phyloP scores from a whole-genome alignment of 2,329 filamentous ascomycete genomes.

The Calonectria pauciramosa region DNA sequence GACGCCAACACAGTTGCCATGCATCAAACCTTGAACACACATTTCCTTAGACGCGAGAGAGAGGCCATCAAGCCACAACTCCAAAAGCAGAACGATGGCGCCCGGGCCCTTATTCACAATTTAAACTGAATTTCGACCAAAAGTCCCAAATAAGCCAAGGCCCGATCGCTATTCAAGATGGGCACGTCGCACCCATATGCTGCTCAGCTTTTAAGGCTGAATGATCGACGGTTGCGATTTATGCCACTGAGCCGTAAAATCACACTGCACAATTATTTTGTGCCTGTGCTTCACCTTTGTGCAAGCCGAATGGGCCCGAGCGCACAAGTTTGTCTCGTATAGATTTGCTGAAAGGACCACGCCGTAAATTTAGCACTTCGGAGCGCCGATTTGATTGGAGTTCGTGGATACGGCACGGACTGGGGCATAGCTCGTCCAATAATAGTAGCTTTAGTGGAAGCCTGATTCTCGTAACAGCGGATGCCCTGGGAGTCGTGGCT shows the following conservation, averaged over 20 bases:
- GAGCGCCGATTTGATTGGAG: background rate
- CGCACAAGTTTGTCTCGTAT: background rate
- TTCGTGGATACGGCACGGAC: background rate
- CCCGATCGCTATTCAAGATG: background rate
- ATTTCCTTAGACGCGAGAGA: background rate
- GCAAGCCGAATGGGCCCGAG: too few species aligned
- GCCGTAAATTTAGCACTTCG: background rate
- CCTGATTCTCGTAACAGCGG: background rate
- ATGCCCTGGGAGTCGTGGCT: background rate
- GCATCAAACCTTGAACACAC: too few species aligned
- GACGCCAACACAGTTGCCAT: too few species aligned
- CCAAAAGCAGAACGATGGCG: background rate
- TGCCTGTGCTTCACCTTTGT: too few species aligned
- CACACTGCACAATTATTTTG: background rate
- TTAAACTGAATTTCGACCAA: background rate
- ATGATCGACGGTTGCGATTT: background rate
- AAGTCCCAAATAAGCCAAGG: background rate
- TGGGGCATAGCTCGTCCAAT: background rate
- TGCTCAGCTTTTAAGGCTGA: background rate
- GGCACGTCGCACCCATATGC: background rate
- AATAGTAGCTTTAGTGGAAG: background rate
- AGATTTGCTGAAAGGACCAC: background rate
- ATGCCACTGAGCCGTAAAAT: background rate
- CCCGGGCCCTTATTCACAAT: too few species aligned
- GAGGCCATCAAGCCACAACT: background rate